Conservation (phyloP, 1,139 yeast genomes). For the Saccharomycopsis hybrid region DNA sequence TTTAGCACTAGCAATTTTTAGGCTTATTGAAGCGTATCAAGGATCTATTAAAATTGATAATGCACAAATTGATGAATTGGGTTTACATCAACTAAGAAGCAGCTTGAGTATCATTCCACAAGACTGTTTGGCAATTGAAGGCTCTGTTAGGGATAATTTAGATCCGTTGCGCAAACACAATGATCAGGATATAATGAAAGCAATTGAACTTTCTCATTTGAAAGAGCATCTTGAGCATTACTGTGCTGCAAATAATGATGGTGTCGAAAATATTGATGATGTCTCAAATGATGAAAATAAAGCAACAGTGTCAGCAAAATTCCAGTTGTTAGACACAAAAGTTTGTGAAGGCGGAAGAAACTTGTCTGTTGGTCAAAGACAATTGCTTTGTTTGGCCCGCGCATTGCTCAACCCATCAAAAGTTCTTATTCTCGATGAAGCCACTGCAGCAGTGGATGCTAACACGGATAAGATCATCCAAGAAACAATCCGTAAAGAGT, state of each 20-base stretch:
- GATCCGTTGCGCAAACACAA: constrained; percentile 50
- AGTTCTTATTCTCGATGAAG: constrained; percentile 70
- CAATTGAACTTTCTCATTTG: constrained; percentile 47
- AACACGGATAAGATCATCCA: constrained; percentile 73
- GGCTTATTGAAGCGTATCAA: constrained; percentile 57
- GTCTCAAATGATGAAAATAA: neutral
- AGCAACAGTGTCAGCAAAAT: neutral
- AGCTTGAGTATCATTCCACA: constrained; percentile 61
- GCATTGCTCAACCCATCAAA: constrained; percentile 59
- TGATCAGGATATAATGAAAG: constrained; percentile 51
- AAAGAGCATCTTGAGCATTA: constrained; percentile 36
- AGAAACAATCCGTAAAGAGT: constrained; percentile 60
- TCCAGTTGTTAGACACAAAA: constrained; percentile 31
- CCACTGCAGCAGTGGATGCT: constrained; percentile 80
- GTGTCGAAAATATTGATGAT: neutral
- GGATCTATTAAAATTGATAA: constrained; percentile 51
- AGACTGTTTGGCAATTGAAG: constrained; percentile 62
- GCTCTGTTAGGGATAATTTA: constrained; percentile 52
- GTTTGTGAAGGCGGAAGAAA: constrained; percentile 68
- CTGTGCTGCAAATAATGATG: neutral
- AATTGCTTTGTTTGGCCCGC: constrained; percentile 67
- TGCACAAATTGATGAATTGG: constrained; percentile 40
- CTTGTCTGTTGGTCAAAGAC: constrained; percentile 73
- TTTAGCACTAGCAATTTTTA: constrained; percentile 62
- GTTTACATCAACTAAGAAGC: constrained; percentile 46